phyloP scores from a whole-genome alignment of 768 basidiomycete species.

The Tylopilus plumbeoviolaceoides region DNA sequence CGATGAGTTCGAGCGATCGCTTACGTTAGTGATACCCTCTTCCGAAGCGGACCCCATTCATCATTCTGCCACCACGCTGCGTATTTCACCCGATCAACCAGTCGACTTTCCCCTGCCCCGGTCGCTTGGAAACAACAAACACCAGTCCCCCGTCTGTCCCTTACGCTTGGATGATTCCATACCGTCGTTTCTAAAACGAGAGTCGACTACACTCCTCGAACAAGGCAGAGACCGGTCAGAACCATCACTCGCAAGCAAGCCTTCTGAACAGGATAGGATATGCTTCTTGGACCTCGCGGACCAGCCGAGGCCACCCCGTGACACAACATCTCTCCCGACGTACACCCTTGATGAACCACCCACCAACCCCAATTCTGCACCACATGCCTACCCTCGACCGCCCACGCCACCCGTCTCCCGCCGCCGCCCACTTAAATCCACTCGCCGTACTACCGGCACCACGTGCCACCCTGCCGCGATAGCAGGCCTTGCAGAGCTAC shows the following conservation, averaged over 20 bases:
- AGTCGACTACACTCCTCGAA: background rate
- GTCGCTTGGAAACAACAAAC: background rate
- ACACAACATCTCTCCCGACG: background rate
- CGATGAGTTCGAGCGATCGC: conserved; percentile 6
- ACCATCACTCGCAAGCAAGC: background rate
- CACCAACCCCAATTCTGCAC: background rate
- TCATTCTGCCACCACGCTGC: background rate
- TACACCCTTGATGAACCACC: background rate
- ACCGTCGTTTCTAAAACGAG: background rate
- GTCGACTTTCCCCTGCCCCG: background rate
- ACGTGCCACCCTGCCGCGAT: background rate
- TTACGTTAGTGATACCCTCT: background rate
- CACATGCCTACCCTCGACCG: conserved; percentile 1
- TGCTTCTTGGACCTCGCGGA: background rate
- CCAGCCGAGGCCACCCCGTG: background rate
- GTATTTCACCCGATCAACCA: background rate
- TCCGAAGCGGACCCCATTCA: background rate
- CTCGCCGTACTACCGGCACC: background rate
- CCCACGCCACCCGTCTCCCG: conserved; percentile 6
- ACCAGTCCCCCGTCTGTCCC: background rate
- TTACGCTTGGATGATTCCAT: background rate
- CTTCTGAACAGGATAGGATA: background rate
- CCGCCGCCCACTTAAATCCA: background rate
- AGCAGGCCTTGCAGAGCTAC: background rate
- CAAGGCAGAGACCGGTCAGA: background rate